These are phyloP conservation scores for Silene uniflora DNA, from an alignment of 148 eudicot species.

Conservation along the genomic window DNA sequence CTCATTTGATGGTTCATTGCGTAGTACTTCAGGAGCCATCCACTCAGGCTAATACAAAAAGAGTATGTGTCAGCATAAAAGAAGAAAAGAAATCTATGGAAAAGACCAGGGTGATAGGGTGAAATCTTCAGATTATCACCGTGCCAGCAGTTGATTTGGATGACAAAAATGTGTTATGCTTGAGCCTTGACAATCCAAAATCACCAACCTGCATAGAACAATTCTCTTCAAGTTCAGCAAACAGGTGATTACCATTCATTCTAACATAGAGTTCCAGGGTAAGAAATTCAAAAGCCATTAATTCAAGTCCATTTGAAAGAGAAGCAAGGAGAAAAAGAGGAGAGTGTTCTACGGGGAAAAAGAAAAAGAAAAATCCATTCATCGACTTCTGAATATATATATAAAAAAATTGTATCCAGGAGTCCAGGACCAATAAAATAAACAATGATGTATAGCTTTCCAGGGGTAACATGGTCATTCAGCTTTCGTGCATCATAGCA, in stretches of 20 bases:
- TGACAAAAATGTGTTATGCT: constrained; percentile 93
- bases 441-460: not conserved
- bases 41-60: constrained; percentile 75
- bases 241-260: not conserved
- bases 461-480: not conserved
- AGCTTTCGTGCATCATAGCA: not conserved
- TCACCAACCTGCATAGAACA: constrained; percentile 66
- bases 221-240: constrained; percentile 2
- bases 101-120: not conserved
- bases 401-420: not conserved
- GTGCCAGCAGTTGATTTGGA: constrained; percentile 94
- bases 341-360: not conserved
- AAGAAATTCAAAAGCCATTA: not conserved
- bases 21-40: constrained; percentile 99
- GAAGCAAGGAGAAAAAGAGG: not conserved
- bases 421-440: too few species aligned
- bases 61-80: constrained; percentile 16
- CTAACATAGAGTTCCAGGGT: not conserved
- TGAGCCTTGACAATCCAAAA: constrained; percentile 87
- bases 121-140: constrained; percentile 36
- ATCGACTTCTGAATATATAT: not conserved
- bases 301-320: not conserved
- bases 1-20: constrained; percentile 95
- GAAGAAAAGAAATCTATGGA: not conserved
- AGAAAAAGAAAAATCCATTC: not conserved